Evolutionary conservation across 371 early-diverging fungal species (phyloP), one percentile per base, ranked within the genome.

Genomic region (Capillidium rhysosporum): DNA sequence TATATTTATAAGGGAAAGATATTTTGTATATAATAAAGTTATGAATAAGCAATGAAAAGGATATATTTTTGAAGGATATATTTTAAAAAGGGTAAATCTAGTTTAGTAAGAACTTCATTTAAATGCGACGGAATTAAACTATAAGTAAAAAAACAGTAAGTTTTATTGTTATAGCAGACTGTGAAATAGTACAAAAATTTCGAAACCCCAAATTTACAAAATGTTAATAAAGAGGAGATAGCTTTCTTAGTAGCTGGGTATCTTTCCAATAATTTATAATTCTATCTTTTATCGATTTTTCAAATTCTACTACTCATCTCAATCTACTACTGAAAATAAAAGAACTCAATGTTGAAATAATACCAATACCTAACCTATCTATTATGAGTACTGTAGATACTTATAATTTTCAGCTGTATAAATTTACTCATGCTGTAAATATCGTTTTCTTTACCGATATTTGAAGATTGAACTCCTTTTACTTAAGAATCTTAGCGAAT

Each of bases 161-260:
- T n/a, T n/a, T n/a, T n/a, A n/a, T n/a, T n/a, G n/a, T 77, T 7
- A 56, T 92, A 25, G 98, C 95, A 10, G 90, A 92, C 65, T 81
- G 99, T 63, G 92, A 96, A 64, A 84, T 91, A 76, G 92, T 98
- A 12, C 99, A 99, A 72, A 76, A 81, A 1, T 83, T 83, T 24
- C 80, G 89, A 43, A 94, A 93, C 62, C n/a, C 64, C 67, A 20
- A 95, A 98, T 60, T 74, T 98, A 40, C 70, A 75, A 49, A 80
- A 84, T 59, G 97, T 98, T 0, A 84, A 87, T 57, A 72, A 61
- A 26, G 75, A 81, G 40, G 77, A 95, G 58, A 91, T 99, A 14
- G 84, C 92, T 2, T 93, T 99, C 54, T 70, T 99, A 52, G 99
- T 99, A 7, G 97, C 97, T 0, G 99, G 99, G 40, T 96, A 98